Evolutionary conservation across 805 yeast species (phyloP).

Genomic region (Barnettozyma populi): DNA sequence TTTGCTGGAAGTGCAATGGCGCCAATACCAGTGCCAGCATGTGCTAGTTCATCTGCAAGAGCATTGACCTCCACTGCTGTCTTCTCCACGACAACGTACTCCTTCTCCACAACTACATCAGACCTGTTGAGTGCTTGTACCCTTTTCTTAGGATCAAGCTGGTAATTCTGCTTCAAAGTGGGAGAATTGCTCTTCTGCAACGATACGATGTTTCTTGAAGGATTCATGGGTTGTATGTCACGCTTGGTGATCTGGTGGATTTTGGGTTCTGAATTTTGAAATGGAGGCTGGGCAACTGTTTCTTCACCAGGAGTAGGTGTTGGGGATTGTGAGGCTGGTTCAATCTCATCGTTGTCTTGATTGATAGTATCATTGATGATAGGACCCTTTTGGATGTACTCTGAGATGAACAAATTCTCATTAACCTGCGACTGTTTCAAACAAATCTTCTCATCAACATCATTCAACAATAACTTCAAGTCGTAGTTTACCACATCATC

Average conservation of each 20-base stretch:
- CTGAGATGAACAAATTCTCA: slow-evolving; percentile 80
- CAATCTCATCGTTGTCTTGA: slow-evolving; percentile 15
- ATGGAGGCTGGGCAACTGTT: slow-evolving; percentile 1
- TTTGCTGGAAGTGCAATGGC: slow-evolving; percentile 35
- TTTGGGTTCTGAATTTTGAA: neutral
- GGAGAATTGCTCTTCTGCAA: slow-evolving; percentile 2
- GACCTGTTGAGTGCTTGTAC: slow-evolving; percentile 19
- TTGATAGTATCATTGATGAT: slow-evolving; percentile 18
- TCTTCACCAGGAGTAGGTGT: slow-evolving; percentile 1
- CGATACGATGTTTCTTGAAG: slow-evolving; percentile 6
- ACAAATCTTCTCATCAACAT: slow-evolving; percentile 47
- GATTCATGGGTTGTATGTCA: slow-evolving; percentile 24
- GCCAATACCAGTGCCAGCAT: slow-evolving; percentile 47
- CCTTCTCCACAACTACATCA: slow-evolving; percentile 63
- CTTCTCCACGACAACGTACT: slow-evolving; percentile 92
- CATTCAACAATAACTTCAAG: slow-evolving; percentile 32
- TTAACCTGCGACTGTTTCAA: slow-evolving; percentile 60
- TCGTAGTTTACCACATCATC: slow-evolving; percentile 60
- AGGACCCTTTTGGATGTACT: slow-evolving; percentile 47
- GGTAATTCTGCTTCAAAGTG: slow-evolving; percentile 1
- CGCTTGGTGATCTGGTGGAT: slow-evolving; percentile 21
- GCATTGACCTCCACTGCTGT: slow-evolving; percentile 94
- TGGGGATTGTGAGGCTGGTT: slow-evolving; percentile 5
- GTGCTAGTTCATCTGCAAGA: slow-evolving; percentile 85
- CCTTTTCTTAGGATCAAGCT: neutral